Base-by-base conservation (phyloP, 768 basidiomycete species). In the Paxillus ammoniavirescens region DNA sequence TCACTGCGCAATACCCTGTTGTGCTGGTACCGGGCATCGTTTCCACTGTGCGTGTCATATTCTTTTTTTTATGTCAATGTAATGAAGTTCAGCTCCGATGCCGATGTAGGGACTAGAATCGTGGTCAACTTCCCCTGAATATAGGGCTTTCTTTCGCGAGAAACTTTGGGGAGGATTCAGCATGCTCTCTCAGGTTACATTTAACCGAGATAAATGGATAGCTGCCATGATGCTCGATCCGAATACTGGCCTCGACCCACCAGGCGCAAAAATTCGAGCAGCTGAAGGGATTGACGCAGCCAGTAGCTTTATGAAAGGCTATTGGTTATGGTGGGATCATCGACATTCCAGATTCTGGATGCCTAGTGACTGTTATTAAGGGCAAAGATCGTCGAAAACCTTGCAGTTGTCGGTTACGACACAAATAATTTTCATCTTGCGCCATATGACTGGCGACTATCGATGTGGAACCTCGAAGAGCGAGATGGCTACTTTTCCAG, bases 241-340 rank as follows among this genome's bases (percentile, higher is more conserved):
- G 0, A 76, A 86, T 15, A 97, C 95, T 0, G 96, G 96, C 0
- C 77, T 99, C 6, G 96, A 99, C 64, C 90, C 92, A 3, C 82
- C 84, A 0, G 87, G 83, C 14, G 84, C 82, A 42, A 97, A 93
- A 68, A 84, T 98, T 53, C 79, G 96, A 35, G 92, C 95, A 12
- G 93, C 92, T 0, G 91, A 97, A 69, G 95, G 95, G 0, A 83
- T 96, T 18, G 89, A 92, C 64, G 93, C 93, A 0, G 94, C 93
- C 2, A 90, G 88, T 57, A 86, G 78, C 60, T 88, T 92, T 60
- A 83, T 93, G 52, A 84, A 87, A 65, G 93, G 95, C 1, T 99
- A 94, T 66, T 98, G 94, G 95, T 84, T 96, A 49, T 96, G 93
- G 92, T 86, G 63, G 49, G 73, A 21, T 49, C 37, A 6, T 52